Conservation (phyloP, 1,284 basidiomycete species). For the Leccinum solheimii region DNA sequence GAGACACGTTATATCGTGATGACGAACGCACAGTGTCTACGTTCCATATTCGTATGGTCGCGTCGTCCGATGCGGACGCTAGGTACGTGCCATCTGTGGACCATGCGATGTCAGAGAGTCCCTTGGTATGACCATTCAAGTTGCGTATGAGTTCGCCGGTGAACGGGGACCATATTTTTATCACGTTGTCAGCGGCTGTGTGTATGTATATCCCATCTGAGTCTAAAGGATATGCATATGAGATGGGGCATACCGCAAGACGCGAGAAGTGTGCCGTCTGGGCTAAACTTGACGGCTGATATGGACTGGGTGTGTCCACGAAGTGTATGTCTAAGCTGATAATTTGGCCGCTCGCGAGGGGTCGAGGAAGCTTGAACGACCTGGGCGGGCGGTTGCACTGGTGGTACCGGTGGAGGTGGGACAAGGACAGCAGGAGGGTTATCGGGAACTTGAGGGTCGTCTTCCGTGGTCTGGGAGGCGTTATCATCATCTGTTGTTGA, state of each 20-base stretch:
- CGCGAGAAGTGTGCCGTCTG: conserved; percentile 76
- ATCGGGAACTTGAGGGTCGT: conserved; percentile 73
- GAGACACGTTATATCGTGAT: not conserved
- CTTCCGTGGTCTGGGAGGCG: conserved; percentile 79
- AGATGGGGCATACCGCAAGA: conserved; percentile 63
- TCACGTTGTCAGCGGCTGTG: conserved; percentile 69
- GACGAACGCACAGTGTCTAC: conserved; percentile 64
- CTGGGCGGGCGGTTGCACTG: conserved; percentile 32
- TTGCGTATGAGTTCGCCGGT: conserved; percentile 77
- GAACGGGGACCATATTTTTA: conserved; percentile 80
- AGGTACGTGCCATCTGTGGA: conserved; percentile 80
- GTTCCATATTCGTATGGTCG: conserved; percentile 83
- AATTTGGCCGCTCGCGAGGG: conserved; percentile 63
- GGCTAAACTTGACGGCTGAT: conserved; percentile 83
- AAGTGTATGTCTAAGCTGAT: conserved; percentile 64
- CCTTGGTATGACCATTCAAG: conserved; percentile 72
- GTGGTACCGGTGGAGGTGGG: conserved; percentile 38
- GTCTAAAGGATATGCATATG: not conserved
- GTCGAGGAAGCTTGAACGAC: conserved; percentile 19
- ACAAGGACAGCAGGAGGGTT: conserved; percentile 43
- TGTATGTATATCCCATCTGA: not conserved
- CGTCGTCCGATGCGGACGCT: conserved; percentile 90
- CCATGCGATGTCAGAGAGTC: conserved; percentile 88
- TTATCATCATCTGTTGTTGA: conserved; percentile 77
- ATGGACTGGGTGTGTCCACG: conserved; percentile 75